Conservation (phyloP, 805 yeast species). For the Candida taoyuanica region DNA sequence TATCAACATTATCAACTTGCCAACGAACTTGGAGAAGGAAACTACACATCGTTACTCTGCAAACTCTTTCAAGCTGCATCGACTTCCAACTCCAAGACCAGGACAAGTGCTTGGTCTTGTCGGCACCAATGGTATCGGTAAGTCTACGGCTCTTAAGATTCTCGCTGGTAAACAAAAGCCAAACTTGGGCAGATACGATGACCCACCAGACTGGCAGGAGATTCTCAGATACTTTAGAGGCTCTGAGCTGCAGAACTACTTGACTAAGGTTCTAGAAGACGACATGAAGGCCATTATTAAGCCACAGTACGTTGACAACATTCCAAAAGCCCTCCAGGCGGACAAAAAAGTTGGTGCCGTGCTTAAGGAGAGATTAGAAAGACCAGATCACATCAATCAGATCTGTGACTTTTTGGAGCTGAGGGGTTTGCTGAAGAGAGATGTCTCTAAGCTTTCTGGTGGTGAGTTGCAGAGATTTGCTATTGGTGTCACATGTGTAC, state of each 20-base stretch:
- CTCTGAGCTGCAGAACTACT: constrained; percentile 92
- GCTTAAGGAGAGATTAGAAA: constrained; percentile 71
- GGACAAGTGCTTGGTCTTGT: constrained; percentile 98
- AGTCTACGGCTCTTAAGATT: constrained; percentile 93
- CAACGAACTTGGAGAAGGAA: constrained; percentile 88
- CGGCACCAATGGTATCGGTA: constrained; percentile 99
- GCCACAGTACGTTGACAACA: constrained; percentile 97
- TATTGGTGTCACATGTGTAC: constrained; percentile 95
- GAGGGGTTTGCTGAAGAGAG: constrained; percentile 74
- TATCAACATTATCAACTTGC: constrained; percentile 90
- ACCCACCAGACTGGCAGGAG: constrained; percentile 97
- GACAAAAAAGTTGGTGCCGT: constrained; percentile 81
- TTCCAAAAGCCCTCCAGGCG: constrained; percentile 94
- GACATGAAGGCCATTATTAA: constrained; percentile 94
- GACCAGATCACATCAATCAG: constrained; percentile 57
- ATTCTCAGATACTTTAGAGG: constrained; percentile 91
- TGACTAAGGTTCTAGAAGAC: constrained; percentile 91
- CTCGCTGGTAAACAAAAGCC: constrained; percentile 98
- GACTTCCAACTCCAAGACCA: constrained; percentile 97
- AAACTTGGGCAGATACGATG: constrained; percentile 87
- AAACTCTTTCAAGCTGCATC: constrained; percentile 92
- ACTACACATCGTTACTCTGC: constrained; percentile 98
- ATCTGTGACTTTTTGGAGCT: constrained; percentile 72
- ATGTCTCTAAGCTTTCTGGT: constrained; percentile 87
- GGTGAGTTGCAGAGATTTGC: constrained; percentile 99